phyloP scores from a whole-genome alignment of 129 eudicot species.

The Artemisia annua region DNA sequence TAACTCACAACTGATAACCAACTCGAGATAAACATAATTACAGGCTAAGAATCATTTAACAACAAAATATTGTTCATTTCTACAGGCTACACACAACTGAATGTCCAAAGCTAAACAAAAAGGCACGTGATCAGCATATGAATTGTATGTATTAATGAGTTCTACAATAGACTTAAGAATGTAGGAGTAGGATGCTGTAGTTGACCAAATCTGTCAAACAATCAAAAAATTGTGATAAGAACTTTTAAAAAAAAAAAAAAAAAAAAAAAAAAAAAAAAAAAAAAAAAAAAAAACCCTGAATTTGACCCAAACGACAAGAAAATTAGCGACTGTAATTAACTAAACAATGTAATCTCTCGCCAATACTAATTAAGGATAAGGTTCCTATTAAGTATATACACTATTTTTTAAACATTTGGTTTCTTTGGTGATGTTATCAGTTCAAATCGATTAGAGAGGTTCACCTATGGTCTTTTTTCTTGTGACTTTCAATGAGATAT shows the following conservation, averaged over 20 bases:
- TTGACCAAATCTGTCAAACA: slow-evolving; percentile 22
- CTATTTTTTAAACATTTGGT: too few species aligned
- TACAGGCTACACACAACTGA: background rate
- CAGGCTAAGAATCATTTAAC: slow-evolving; percentile 9
- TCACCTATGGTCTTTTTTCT: too few species aligned
- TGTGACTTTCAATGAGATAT: too few species aligned
- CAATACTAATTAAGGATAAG: too few species aligned
- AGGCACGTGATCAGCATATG: slow-evolving; percentile 20
- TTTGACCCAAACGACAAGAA: background rate
- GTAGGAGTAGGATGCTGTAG: slow-evolving; percentile 3
- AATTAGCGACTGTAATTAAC: too few species aligned
- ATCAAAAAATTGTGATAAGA: background rate
- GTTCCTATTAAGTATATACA: too few species aligned
- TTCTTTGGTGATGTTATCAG: too few species aligned
- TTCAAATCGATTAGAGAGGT: too few species aligned
- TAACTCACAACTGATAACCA: background rate
- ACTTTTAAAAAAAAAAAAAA: too few species aligned
- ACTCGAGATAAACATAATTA: background rate
- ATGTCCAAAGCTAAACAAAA: background rate
- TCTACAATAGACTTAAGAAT: background rate
- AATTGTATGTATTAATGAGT: slow-evolving; percentile 17
- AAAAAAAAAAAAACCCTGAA: background rate
- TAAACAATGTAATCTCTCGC: too few species aligned
- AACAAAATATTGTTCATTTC: background rate
- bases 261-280: too few species aligned